Percentiles rank a stretch among this genome's conserved stretches.
Conservation (phyloP, 306 rosid genomes). For the Cucurbita moschata region DNA sequence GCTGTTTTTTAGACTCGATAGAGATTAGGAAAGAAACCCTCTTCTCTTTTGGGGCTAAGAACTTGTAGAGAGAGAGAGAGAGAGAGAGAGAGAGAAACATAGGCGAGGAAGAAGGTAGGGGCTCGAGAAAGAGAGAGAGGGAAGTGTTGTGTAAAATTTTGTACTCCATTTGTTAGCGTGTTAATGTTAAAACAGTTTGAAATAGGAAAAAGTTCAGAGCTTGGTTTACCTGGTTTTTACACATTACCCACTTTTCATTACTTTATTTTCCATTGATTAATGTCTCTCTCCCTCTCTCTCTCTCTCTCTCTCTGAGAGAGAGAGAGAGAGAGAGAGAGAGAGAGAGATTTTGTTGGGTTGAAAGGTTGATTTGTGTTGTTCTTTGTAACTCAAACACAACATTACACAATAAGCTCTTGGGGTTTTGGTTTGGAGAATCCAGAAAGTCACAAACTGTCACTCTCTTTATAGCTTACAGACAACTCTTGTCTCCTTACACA, state of each 20-base stretch:
- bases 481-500: slow-evolving; percentile 3
- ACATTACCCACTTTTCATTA: no score
- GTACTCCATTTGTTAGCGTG: slow-evolving; percentile 22
- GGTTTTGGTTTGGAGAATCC: slow-evolving; percentile 13
- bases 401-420: background rate
- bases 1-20: background rate
- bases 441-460: slow-evolving; percentile 16
- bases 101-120: slow-evolving; percentile 51
- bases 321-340: slow-evolving; percentile 4
- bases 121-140: slow-evolving; percentile 85
- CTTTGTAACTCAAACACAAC: background rate
- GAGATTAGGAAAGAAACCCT: background rate
- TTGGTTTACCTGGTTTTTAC: background rate
- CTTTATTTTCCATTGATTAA: background rate
- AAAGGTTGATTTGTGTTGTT: slow-evolving; percentile 16
- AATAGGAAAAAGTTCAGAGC: slow-evolving; percentile 1
- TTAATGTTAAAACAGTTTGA: slow-evolving; percentile 3
- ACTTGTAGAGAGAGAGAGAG: background rate
- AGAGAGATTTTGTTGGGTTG: slow-evolving; percentile 7
- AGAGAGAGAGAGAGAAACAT: slow-evolving; percentile 17
- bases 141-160: slow-evolving; percentile 22
- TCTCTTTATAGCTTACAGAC: slow-evolving; percentile 8
- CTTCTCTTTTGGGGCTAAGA: background rate
- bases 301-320: background rate
- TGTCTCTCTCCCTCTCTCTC: background rate